Conservation (phyloP, 2,329 filamentous ascomycete species). For the Ilyonectria robusta region DNA sequence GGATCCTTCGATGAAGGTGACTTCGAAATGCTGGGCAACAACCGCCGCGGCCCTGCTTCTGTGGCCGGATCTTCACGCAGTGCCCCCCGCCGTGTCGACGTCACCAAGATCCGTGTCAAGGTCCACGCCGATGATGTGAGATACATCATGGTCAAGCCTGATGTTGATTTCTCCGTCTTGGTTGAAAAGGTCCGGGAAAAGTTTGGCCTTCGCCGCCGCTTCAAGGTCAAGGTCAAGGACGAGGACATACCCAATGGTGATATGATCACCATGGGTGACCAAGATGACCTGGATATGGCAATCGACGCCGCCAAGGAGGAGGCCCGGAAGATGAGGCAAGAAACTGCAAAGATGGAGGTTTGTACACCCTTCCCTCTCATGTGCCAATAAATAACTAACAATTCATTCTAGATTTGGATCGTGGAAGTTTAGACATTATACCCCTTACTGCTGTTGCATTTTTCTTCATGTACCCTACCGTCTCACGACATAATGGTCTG, state of each 20-base stretch:
- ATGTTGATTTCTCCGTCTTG: constrained; percentile 82
- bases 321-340: constrained; percentile 80
- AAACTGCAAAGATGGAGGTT: constrained; percentile 96
- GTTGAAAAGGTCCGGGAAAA: constrained; percentile 87
- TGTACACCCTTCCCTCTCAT: constrained; percentile 55
- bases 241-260: constrained; percentile 84
- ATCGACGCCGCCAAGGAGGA: constrained; percentile 77
- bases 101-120: constrained; percentile 89
- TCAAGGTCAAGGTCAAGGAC: constrained; percentile 91
- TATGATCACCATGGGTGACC: constrained; percentile 97
- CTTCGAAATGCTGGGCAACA: constrained; percentile 81
- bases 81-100: constrained; percentile 72
- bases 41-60: constrained; percentile 62
- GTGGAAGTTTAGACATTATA: constrained; percentile 55
- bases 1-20: constrained; percentile 81
- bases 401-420: constrained; percentile 62
- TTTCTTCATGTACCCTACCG: constrained; percentile 14
- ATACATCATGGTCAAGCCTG: constrained; percentile 87
- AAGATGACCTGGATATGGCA: constrained; percentile 94
- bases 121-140: constrained; percentile 92
- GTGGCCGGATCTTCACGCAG: constrained; percentile 64
- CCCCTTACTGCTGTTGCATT: constrained; percentile 46
- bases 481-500: constrained; percentile 22
- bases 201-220: constrained; percentile 81
- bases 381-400: constrained; percentile 43